Conservation (phyloP, 805 yeast genomes). For the Zygotorulaspora sp. region DNA sequence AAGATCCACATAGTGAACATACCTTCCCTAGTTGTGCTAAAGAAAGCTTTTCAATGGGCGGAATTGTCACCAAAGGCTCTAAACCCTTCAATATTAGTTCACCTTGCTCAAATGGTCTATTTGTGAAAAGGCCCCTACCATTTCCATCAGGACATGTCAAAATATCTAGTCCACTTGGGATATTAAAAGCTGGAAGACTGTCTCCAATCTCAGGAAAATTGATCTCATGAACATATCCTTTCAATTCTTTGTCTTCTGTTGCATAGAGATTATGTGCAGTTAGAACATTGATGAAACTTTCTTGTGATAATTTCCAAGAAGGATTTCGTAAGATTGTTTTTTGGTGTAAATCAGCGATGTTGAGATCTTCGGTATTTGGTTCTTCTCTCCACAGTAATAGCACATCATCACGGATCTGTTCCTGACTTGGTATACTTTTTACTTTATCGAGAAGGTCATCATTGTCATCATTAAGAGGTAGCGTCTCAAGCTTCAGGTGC, state of each 20-base stretch:
- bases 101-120: constrained; percentile 43
- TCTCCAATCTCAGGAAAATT: constrained; percentile 41
- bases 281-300: constrained; percentile 50
- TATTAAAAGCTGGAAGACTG: neutral
- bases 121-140: constrained; percentile 44
- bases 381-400: constrained; percentile 64
- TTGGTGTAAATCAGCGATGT: constrained; percentile 49
- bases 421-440: constrained; percentile 46
- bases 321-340: constrained; percentile 49
- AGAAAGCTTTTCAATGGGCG: constrained; percentile 61
- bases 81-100: constrained; percentile 57
- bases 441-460: constrained; percentile 7
- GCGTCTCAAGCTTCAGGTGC: constrained; percentile 26
- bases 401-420: constrained; percentile 58
- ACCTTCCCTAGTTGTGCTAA: constrained; percentile 59
- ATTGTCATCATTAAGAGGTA: constrained; percentile 29
- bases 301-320: constrained; percentile 60
- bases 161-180: constrained; percentile 10
- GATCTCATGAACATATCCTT: constrained; percentile 47
- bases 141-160: constrained; percentile 1
- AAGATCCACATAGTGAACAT: constrained; percentile 67
- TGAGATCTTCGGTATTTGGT: constrained; percentile 55
- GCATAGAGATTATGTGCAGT: constrained; percentile 52
- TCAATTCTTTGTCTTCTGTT: constrained; percentile 43
- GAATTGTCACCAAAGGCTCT: constrained; percentile 53